Evolutionary conservation across 805 yeast species (phyloP).

Genomic region (Saccharomyces jurei): DNA sequence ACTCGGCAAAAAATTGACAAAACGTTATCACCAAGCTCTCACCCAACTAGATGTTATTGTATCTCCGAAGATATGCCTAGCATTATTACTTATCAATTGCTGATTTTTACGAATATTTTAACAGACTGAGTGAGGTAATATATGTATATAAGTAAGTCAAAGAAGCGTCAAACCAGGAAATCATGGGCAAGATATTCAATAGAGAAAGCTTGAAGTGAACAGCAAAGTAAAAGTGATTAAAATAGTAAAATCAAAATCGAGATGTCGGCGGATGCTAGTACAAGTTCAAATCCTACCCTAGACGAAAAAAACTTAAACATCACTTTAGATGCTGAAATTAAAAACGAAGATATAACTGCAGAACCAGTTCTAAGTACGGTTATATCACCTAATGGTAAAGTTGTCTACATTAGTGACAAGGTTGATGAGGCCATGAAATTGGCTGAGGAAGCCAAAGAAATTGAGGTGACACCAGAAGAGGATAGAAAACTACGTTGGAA

Average conservation of each 20-base stretch:
- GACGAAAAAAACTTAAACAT: background rate
- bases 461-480: conserved; percentile 28
- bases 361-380: conserved; percentile 8
- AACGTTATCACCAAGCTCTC: background rate
- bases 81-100: background rate
- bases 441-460: conserved; percentile 30
- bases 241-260: background rate
- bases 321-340: background rate
- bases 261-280: background rate
- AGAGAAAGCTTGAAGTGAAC: background rate
- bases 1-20: background rate
- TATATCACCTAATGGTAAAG: conserved; percentile 22
- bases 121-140: background rate
- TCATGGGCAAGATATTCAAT: background rate
- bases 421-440: conserved; percentile 41
- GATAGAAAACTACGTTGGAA: conserved; percentile 37
- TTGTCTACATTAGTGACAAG: conserved; percentile 32
- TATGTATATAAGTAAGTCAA: background rate
- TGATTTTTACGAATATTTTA: background rate
- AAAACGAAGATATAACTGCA: background rate
- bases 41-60: background rate
- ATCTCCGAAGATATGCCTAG: background rate
- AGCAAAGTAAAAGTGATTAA: background rate
- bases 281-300: background rate
- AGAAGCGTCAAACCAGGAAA: background rate